A percentile compares a stretch with the other conserved stretches of the same genome.
Evolutionary conservation across 2,329 filamentous ascomycete genomes (phyloP).

Genomic region (Botrytis pseudocinerea): DNA sequence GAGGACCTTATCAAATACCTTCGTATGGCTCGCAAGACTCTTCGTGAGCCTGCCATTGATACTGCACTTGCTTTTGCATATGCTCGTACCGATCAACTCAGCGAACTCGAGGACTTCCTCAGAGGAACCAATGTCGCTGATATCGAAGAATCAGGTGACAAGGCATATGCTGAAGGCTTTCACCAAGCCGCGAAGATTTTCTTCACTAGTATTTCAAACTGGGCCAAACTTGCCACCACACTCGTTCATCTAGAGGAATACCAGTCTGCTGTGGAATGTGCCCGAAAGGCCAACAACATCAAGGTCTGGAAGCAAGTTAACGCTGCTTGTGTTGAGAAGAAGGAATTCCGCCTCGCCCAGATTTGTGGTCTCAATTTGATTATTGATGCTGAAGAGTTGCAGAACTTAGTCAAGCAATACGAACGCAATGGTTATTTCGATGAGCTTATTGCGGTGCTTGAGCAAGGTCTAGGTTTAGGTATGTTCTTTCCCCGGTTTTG

Average conservation of each 20-base stretch:
- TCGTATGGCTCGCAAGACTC: conserved; percentile 94
- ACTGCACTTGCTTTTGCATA: conserved; percentile 92
- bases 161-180: conserved; percentile 91
- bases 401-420: conserved; percentile 92
- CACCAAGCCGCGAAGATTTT: conserved; percentile 99
- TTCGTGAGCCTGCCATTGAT: conserved; percentile 90
- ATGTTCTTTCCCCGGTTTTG: conserved; percentile 16
- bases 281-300: conserved; percentile 97
- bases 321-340: conserved; percentile 92
- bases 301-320: conserved; percentile 99
- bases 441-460: conserved; percentile 89
- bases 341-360: conserved; percentile 97
- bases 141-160: conserved; percentile 95
- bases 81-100: conserved; percentile 85
- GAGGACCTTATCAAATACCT: conserved; percentile 96
- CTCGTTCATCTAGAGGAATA: conserved; percentile 97
- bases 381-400: conserved; percentile 92
- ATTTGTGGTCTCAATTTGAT: conserved; percentile 99
- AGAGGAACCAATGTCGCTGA: conserved; percentile 92
- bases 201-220: conserved; percentile 97
- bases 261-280: conserved; percentile 95
- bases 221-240: conserved; percentile 97
- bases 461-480: conserved; percentile 83
- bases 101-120: conserved; percentile 95
- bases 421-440: conserved; percentile 98